Conservation (phyloP, 148 eudicot genomes). For the Salicornia ramosissima region DNA sequence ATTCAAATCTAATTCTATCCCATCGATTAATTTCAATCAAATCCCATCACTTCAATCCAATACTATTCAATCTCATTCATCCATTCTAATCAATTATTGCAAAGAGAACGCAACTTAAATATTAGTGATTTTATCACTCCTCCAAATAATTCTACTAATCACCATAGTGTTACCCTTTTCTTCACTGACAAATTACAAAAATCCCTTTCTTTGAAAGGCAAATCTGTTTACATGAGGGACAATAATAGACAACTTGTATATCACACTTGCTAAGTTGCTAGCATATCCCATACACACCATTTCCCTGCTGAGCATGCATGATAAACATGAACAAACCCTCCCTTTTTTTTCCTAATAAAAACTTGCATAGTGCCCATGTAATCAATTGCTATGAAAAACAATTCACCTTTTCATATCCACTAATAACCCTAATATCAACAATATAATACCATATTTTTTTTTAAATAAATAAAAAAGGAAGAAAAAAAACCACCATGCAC, state of each 20-base stretch:
- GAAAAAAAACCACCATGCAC: constrained; percentile 7
- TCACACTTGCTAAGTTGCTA: constrained; percentile 18
- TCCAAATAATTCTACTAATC: too few species aligned
- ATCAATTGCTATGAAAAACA: constrained; percentile 22
- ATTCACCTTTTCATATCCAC: constrained; percentile 25
- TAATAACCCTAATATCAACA: too few species aligned
- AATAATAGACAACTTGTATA: not conserved
- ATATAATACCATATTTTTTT: too few species aligned
- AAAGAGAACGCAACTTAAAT: too few species aligned
- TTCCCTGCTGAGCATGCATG: constrained; percentile 19
- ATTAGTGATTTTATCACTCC: too few species aligned
- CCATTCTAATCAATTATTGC: too few species aligned
- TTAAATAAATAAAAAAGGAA: not conserved
- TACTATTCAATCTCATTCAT: too few species aligned
- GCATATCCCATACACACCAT: not conserved
- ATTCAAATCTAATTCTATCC: too few species aligned
- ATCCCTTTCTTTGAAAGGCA: not conserved
- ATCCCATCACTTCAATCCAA: too few species aligned
- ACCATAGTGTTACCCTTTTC: too few species aligned
- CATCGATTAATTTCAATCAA: too few species aligned
- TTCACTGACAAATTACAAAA: too few species aligned
- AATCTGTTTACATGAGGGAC: not conserved
- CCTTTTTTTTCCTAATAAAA: not conserved
- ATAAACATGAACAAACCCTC: constrained; percentile 28
- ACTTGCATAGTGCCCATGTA: constrained; percentile 10